These are phyloP conservation scores for Begonia fuchsioides DNA, from an alignment of 306 rosid species.

Conservation along the genomic window DNA sequence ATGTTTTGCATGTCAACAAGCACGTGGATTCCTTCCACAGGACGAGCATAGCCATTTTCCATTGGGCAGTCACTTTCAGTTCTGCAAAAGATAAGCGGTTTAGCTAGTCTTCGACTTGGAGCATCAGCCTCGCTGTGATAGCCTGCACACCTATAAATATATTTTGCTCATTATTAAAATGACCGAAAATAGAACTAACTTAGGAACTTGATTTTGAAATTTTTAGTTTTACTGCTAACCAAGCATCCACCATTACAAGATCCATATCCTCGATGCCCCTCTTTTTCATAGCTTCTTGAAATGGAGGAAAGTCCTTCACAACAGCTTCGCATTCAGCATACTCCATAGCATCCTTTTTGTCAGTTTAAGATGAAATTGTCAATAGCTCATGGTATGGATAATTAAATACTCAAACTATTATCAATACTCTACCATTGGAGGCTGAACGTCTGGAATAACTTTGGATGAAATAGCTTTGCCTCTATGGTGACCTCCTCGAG, in stretches of 20 bases:
- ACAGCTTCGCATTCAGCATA: conserved; percentile 91
- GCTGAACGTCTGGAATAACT: conserved; percentile 75
- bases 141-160: conserved; percentile 58
- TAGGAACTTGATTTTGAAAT: too few relatives aligned
- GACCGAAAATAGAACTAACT: too few relatives aligned
- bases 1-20: conserved; percentile 92
- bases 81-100: conserved; percentile 67
- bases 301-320: conserved; percentile 79
- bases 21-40: conserved; percentile 69
- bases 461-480: conserved; percentile 72
- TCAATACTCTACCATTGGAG: conserved; percentile 58
- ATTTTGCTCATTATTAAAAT: too few relatives aligned
- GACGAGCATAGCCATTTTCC: too few relatives aligned
- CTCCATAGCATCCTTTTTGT: conserved; percentile 59
- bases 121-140: conserved; percentile 70
- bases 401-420: too few relatives aligned
- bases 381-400: too few relatives aligned
- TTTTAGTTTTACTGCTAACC: conserved; percentile 25
- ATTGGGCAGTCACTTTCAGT: conserved; percentile 95
- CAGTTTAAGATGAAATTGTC: too few relatives aligned
- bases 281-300: conserved; percentile 87
- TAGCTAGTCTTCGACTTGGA: conserved; percentile 75
- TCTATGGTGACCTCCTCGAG: conserved; percentile 87
- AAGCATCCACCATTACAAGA: conserved; percentile 93
- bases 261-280: conserved; percentile 94